Evolutionary conservation across 352 stramenopile species (phyloP).

Genomic region (Phytophthora crassamura): DNA sequence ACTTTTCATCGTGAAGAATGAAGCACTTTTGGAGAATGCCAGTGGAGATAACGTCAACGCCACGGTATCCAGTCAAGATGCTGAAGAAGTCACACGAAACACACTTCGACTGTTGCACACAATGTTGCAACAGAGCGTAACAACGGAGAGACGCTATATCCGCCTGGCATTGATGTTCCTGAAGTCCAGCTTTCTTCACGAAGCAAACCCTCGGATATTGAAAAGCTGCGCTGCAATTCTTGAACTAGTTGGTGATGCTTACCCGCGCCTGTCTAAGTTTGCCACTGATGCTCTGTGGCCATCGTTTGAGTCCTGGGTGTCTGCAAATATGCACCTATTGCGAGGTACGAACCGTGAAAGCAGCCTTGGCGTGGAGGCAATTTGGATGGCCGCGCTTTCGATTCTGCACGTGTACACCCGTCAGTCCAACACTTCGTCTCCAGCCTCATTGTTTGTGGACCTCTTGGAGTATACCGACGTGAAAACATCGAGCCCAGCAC

Average conservation of each 20-base stretch:
- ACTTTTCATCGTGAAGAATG: conserved; percentile 50
- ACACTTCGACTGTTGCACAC: conserved; percentile 46
- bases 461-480: conserved; percentile 33
- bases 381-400: conserved; percentile 36
- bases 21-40: conserved; percentile 21
- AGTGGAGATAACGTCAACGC: conserved; percentile 3
- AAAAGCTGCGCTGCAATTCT: conserved; percentile 32
- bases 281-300: conserved; percentile 48
- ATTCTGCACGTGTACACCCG: conserved; percentile 37
- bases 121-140: conserved; percentile 38
- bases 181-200: conserved; percentile 27
- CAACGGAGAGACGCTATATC: conserved; percentile 44
- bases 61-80: conserved; percentile 32
- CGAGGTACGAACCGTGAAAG: conserved; percentile 11
- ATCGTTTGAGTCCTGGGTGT: conserved; percentile 40
- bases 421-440: conserved; percentile 25
- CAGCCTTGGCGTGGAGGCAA: conserved; percentile 16
- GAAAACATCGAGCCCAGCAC: conserved; percentile 13
- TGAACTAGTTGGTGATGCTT: conserved; percentile 33
- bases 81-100: conserved; percentile 30
- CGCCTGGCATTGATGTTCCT: conserved; percentile 45
- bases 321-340: conserved; percentile 26
- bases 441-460: conserved; percentile 36
- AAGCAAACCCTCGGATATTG: conserved; percentile 22
- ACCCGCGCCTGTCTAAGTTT: conserved; percentile 34